phyloP scores from a whole-genome alignment of 2,329 filamentous ascomycete species.

The Epichloe festucae region DNA sequence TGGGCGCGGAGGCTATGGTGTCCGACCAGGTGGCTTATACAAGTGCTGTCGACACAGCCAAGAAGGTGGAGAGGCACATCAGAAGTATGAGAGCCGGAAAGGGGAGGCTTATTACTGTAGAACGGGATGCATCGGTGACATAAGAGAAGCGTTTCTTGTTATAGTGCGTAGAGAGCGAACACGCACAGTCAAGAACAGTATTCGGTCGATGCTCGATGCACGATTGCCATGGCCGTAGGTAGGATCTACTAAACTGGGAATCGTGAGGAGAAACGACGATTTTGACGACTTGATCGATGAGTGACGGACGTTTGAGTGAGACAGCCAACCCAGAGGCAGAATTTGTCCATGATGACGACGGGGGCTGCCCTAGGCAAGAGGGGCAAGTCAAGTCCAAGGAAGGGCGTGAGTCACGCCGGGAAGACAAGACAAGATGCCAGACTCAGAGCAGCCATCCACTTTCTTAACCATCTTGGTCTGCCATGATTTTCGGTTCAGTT shows the following conservation, averaged over 20 bases:
- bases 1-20: constrained; percentile 19
- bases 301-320: no score
- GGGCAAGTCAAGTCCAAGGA: no score
- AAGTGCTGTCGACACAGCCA: constrained; percentile 26
- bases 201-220: constrained; percentile 26
- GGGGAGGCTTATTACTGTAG: constrained; percentile 36
- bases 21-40: constrained; percentile 20
- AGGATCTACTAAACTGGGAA: constrained; percentile 36
- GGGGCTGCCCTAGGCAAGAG: no score
- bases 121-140: constrained; percentile 21
- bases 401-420: no score
- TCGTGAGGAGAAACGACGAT: constrained; percentile 8
- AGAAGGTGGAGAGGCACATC: constrained; percentile 34
- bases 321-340: no score
- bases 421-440: no score
- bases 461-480: no score
- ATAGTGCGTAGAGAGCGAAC: no score
- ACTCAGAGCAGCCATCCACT: no score
- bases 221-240: constrained; percentile 35
- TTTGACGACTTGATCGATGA: no score
- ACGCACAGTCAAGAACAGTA: constrained; percentile 25
- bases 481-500: background rate
- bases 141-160: background rate
- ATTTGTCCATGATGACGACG: no score
- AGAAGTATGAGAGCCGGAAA: constrained; percentile 31